Percentiles rank a stretch among this genome's conserved stretches.
Conservation (phyloP, 2,329 filamentous ascomycete genomes). For the Phialemoniopsis sp. region DNA sequence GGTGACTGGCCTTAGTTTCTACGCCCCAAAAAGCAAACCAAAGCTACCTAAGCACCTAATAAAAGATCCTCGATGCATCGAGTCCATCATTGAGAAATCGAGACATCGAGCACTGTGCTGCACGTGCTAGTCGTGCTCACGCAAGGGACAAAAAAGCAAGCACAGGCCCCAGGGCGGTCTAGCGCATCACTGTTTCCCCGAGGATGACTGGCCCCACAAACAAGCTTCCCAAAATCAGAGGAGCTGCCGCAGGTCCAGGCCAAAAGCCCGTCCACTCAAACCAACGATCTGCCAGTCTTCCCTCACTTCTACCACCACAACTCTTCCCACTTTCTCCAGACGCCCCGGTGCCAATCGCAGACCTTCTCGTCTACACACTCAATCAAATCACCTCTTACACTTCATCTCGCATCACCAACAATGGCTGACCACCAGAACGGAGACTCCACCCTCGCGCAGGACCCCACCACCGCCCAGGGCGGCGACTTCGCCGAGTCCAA, state of each 20-base stretch:
- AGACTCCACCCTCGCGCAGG: constrained; percentile 37
- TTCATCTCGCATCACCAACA: constrained; percentile 18
- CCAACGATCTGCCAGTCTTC: background rate
- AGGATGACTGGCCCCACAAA: too few relatives aligned
- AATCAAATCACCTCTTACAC: constrained; percentile 3
- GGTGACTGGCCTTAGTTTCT: too few relatives aligned
- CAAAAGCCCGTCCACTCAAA: constrained; percentile 1
- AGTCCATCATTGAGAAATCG: too few relatives aligned
- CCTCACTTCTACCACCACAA: background rate
- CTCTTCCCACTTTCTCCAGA: constrained; percentile 2
- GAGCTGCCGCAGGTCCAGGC: background rate
- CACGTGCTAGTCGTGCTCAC: too few relatives aligned
- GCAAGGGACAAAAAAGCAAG: too few relatives aligned
- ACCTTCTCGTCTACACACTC: background rate
- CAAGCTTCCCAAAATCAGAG: too few relatives aligned
- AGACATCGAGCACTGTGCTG: too few relatives aligned
- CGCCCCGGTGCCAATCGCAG: background rate
- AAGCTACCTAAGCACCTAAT: too few relatives aligned
- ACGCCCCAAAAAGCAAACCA: too few relatives aligned
- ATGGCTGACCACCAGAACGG: constrained; percentile 47
- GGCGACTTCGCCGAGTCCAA: constrained; percentile 32
- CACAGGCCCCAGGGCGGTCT: too few relatives aligned
- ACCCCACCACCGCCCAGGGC: constrained; percentile 32
- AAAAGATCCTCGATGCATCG: too few relatives aligned
- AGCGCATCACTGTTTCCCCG: too few relatives aligned